Evolutionary conservation across 2,329 filamentous ascomycete genomes (phyloP), one percentile per base, ranked within the genome.

Genomic region (Balansia obtecta): DNA sequence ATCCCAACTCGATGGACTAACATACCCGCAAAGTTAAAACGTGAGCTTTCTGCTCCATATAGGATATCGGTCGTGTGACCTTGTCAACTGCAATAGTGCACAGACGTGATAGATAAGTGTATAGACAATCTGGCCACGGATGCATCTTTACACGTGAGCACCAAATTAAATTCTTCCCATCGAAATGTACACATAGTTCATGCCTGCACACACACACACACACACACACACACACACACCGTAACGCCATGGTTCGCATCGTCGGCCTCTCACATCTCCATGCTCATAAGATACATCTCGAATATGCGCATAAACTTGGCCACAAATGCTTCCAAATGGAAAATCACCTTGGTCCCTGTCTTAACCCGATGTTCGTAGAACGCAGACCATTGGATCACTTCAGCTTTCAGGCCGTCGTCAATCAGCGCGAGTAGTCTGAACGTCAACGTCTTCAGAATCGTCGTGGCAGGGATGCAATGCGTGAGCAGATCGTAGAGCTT

Each of bases 401-500:
- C 91, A 2, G 85, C 81, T 67, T 96, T 97, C 47, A 98, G 71
- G 22, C 78, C 83, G 63, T 96, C 90, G 60, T 97, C 91, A 49
- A 95, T 86, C 62, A 87, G 80, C 0, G 82, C 78, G 58, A 97
- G 83, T 20, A 98, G 76, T 68, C 95, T 95, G 73, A 95, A 97
- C 0, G 91, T 94, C 53, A 98, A 75, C 0, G 88, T 95, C 72
- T 95, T 95, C 59, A 98, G 77, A 55, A 98, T 90, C 1, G 86
- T 94, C 0, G 91, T 95, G 2, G 93, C 79, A 13, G 94, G 93
- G 63, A 98, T 98, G 68, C 94, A 98, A 66, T 98, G 93, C 7
- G 91, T 95, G 45, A 98, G 76, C 34, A 98, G 77, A 63, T 98
- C 93, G 70, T 98, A 98, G n/a, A 98, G 78, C 68, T 95, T 94